Conservation (phyloP, 108 stramenopile genomes). For the Nitzschia sp. region DNA sequence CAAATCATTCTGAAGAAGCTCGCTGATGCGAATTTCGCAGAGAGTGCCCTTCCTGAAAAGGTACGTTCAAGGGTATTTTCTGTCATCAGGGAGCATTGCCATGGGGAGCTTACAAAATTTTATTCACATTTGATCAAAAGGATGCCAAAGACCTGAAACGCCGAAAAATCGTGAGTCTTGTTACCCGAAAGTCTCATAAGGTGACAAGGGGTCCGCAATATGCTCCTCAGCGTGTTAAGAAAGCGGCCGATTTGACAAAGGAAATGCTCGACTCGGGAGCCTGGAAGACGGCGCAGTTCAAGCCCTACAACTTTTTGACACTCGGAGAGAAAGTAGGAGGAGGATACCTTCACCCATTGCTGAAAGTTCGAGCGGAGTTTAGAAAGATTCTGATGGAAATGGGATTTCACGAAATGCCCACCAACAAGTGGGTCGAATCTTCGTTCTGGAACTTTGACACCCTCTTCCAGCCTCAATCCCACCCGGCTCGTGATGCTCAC, state of each 20-base stretch:
- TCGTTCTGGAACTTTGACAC: constrained; percentile 99
- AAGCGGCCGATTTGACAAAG: constrained; percentile 96
- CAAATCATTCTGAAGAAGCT: constrained; percentile 54
- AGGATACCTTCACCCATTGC: constrained; percentile 95
- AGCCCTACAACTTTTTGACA: constrained; percentile 95
- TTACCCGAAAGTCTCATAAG: constrained; percentile 87
- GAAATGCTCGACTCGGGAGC: constrained; percentile 95
- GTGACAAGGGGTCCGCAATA: constrained; percentile 84
- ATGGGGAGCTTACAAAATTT: no score
- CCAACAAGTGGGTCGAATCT: constrained; percentile 98
- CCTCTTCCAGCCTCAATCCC: constrained; percentile 99
- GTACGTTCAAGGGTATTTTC: no score
- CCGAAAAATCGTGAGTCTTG: constrained; percentile 70
- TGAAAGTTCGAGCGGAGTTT: constrained; percentile 96
- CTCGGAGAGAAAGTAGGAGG: constrained; percentile 91
- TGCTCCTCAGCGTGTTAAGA: constrained; percentile 82
- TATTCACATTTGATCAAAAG: constrained; percentile 9
- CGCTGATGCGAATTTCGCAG: constrained; percentile 39
- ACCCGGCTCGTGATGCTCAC: constrained; percentile 99
- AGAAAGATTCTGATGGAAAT: constrained; percentile 97
- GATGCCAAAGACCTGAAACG: constrained; percentile 54
- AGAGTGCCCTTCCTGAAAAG: constrained; percentile 54
- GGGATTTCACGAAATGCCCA: constrained; percentile 99
- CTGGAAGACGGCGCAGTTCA: constrained; percentile 93
- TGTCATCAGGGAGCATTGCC: neutral